Percentiles rank a stretch among this genome's conserved stretches.
phyloP scores from a whole-genome alignment of 768 basidiomycete genomes.

The Auricularia sp. region DNA sequence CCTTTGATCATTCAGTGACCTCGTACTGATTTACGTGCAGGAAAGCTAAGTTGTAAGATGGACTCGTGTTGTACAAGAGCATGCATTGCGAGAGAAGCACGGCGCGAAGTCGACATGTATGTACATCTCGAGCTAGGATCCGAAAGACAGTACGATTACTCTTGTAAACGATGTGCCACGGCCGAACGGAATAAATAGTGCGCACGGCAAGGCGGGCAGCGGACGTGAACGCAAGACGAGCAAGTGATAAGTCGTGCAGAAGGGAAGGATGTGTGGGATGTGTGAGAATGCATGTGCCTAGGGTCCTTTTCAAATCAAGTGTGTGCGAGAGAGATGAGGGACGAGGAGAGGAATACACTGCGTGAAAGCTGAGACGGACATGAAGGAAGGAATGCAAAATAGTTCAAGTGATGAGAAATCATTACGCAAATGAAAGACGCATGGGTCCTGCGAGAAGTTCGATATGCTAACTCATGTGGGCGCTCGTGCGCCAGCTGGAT shows the following conservation, averaged over 20 bases:
- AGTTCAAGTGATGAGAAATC: neutral
- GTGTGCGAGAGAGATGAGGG: neutral
- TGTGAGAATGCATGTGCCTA: neutral
- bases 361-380: neutral
- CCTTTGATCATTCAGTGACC: neutral
- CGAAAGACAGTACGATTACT: neutral
- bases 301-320: neutral
- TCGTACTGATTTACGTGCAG: neutral
- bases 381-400: neutral
- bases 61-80: neutral
- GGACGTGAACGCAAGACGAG: too few species aligned
- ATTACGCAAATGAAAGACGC: neutral
- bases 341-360: neutral
- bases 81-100: neutral
- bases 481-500: slow-evolving; percentile 8
- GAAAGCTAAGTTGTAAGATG: neutral
- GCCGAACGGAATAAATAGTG: neutral
- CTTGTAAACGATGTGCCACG: neutral
- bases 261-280: neutral
- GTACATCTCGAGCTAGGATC: too few species aligned
- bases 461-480: neutral
- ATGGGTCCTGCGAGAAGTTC: neutral
- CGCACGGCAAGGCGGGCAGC: too few species aligned
- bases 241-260: too few species aligned
- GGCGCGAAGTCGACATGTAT: neutral